Evolutionary conservation across 2,329 filamentous ascomycete species (phyloP).

Genomic region (Pyricularia sp.): DNA sequence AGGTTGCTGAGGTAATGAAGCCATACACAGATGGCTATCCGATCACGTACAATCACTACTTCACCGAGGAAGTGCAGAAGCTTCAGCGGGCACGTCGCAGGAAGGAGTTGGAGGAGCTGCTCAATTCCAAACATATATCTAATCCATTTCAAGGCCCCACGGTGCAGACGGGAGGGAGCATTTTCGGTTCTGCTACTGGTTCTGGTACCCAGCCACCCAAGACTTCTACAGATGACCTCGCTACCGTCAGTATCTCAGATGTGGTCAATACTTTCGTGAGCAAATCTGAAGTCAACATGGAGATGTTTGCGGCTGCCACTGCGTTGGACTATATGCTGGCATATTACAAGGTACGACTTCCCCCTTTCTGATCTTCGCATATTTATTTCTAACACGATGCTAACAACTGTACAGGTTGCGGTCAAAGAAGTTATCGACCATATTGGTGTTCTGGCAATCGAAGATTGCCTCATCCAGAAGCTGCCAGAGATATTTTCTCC

Average conservation of each 20-base stretch:
- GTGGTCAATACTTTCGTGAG: too few species aligned
- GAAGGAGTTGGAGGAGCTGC: background rate
- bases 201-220: background rate
- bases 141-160: too few species aligned
- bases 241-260: background rate
- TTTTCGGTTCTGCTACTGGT: too few species aligned
- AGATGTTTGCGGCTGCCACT: slow-evolving; percentile 24
- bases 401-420: slow-evolving; percentile 12
- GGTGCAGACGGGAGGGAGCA: too few species aligned
- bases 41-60: slow-evolving; percentile 29
- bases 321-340: slow-evolving; percentile 30
- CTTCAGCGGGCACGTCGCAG: slow-evolving; percentile 10
- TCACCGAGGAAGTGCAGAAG: slow-evolving; percentile 23
- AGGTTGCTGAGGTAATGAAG: slow-evolving; percentile 17
- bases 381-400: too few species aligned
- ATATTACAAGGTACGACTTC: slow-evolving; percentile 29
- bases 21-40: slow-evolving; percentile 20
- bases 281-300: slow-evolving; percentile 21
- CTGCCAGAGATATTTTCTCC: slow-evolving; percentile 6
- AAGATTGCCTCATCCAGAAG: slow-evolving; percentile 14
- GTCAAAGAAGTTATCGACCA: slow-evolving; percentile 18
- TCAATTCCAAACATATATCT: background rate
- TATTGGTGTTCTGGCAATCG: slow-evolving; percentile 14
- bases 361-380: too few species aligned
- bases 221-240: background rate